These are phyloP conservation scores for Cyberlindnera mycetangii DNA, from an alignment of 805 yeast genomes.

Conservation along the genomic window DNA sequence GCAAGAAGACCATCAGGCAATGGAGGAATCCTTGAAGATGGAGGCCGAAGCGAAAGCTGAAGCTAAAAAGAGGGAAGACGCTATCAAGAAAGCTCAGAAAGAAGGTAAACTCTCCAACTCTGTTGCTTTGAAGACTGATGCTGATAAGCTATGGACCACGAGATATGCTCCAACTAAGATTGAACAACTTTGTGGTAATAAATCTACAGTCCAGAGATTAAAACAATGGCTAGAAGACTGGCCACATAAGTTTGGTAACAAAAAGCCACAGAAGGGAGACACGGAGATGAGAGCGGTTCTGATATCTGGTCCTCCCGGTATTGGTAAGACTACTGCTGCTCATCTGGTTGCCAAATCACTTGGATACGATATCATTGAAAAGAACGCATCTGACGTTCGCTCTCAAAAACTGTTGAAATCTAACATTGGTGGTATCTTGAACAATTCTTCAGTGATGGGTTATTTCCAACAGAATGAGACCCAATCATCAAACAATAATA, in stretches of 20 bases:
- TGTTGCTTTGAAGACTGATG: constrained; percentile 36
- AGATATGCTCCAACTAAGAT: constrained; percentile 83
- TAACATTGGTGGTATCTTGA: constrained; percentile 66
- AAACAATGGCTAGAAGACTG: constrained; percentile 75
- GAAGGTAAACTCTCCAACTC: constrained; percentile 24
- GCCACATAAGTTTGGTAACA: constrained; percentile 59
- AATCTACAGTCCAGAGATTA: constrained; percentile 64
- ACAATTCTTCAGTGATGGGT: constrained; percentile 82
- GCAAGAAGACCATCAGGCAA: constrained; percentile 58
- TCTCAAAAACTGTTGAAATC: constrained; percentile 73
- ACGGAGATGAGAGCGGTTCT: constrained; percentile 77
- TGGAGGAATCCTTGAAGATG: constrained; percentile 49
- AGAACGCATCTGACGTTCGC: constrained; percentile 87
- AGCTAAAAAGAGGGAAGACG: constrained; percentile 29
- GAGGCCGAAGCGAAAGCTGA: constrained; percentile 42
- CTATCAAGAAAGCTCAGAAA: constrained; percentile 25
- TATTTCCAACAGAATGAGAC: constrained; percentile 46
- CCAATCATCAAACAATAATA: constrained; percentile 41
- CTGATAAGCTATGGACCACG: constrained; percentile 84
- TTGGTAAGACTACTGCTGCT: constrained; percentile 82
- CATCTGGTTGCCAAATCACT: constrained; percentile 66
- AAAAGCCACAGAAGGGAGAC: constrained; percentile 58
- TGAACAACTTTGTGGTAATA: constrained; percentile 88
- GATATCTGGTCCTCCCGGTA: constrained; percentile 86
- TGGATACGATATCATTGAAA: constrained; percentile 74